Evolutionary conservation across 371 early-diverging fungal species (phyloP), one percentile per base, ranked within the genome.

Genomic region (Mortierella sp.): DNA sequence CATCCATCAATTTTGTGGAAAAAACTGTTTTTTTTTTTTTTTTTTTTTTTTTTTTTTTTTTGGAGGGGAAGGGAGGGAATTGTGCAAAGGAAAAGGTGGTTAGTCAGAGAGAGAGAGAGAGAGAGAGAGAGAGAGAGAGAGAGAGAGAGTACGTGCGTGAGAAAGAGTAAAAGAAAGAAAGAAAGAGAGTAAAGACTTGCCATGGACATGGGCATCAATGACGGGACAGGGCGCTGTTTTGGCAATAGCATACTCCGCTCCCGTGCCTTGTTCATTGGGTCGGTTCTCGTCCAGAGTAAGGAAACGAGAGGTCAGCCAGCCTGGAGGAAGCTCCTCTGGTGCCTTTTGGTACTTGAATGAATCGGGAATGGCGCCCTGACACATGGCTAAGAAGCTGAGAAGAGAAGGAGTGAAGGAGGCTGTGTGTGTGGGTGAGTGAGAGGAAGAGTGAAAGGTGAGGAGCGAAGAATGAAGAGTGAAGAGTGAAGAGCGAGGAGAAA

Each of bases 191-290:
- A 15, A 25, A 26, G 15, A 25, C 15, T 15, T 76, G 72, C 77
- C 73, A 63, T 81, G 81, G 43, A 76, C 74, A 61, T 81, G 81
- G 2, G 81, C 74, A 58, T 81, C 81, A 55, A 81, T 79, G 21
- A 81, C 66, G 45, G 77, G 76, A 46, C 81, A 75, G 5, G 74
- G 75, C 0, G 77, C 69, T 1, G 28, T 55, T 19, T 15, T 25
- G 12, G 77, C 47, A 2, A 76, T 62, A 0, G 52, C 15, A 19
- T 76, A 76, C n/a, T 76, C 77, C 14, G 26, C 46, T 15, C 23
- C 25, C 12, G 45, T n/a, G 0, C n/a, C 59, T 1, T 66, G 70
- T 6, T 44, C 44, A 7, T 19, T 19, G 47, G 37, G 55, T 18
- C 28, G 25, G 1, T 44, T 23, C n/a, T 19, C 57, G n/a, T 52